phyloP scores from a whole-genome alignment of 2,329 filamentous ascomycete species.

The Aspergillus transmontanensis region DNA sequence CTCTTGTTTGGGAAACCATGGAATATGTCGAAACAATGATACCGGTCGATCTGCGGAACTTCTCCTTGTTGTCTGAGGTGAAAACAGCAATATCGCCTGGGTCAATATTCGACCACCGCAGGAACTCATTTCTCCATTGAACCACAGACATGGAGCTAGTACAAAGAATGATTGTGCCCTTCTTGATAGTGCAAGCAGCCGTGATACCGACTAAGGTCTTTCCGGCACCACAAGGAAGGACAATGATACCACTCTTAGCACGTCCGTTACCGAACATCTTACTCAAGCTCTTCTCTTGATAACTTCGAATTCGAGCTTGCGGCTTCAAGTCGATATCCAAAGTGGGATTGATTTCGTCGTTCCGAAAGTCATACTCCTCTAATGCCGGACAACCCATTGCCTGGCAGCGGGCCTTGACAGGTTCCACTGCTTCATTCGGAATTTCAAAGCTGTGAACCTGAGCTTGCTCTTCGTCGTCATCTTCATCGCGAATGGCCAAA shows the following conservation, averaged over 20 bases:
- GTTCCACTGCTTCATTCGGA: constrained; percentile 76
- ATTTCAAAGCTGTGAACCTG: constrained; percentile 95
- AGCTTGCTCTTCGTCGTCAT: constrained; percentile 80
- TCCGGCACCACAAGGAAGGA: constrained; percentile 91
- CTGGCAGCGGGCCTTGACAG: constrained; percentile 85
- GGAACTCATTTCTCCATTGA: constrained; percentile 93
- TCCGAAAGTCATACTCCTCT: constrained; percentile 96
- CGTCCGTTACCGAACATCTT: constrained; percentile 99
- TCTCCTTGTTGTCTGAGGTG: constrained; percentile 87
- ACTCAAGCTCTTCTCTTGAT: constrained; percentile 95
- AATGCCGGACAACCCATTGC: constrained; percentile 84
- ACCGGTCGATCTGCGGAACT: constrained; percentile 84
- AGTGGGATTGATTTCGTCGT: constrained; percentile 85
- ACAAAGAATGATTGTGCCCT: constrained; percentile 91
- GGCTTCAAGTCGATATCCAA: constrained; percentile 92
- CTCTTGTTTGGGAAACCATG: constrained; percentile 93
- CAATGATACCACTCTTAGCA: constrained; percentile 96
- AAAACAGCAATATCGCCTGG: constrained; percentile 93
- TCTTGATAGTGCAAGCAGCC: constrained; percentile 95
- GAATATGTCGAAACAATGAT: constrained; percentile 98
- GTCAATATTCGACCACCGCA: constrained; percentile 99
- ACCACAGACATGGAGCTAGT: constrained; percentile 98
- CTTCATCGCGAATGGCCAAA: constrained; percentile 69
- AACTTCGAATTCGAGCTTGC: constrained; percentile 84
- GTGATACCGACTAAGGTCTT: constrained; percentile 99